A percentile compares a stretch with the other conserved stretches of the same genome.
phyloP scores from a whole-genome alignment of 2,329 filamentous ascomycete genomes.

The Hymenoscyphus scutula region DNA sequence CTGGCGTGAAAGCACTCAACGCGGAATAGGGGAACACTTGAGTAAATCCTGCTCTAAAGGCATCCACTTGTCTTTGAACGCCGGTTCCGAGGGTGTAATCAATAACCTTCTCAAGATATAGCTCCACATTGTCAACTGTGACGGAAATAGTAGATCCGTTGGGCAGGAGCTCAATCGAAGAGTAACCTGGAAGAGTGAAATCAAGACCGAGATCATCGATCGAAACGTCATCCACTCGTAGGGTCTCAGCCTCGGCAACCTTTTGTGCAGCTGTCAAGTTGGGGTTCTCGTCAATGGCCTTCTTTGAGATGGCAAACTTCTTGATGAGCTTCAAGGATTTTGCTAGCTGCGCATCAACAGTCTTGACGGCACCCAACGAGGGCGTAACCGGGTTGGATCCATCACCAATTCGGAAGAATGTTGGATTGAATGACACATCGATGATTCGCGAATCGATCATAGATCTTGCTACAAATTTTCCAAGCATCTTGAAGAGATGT shows the following conservation, averaged over 20 bases:
- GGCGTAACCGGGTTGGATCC: conserved; percentile 63
- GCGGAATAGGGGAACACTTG: conserved; percentile 96
- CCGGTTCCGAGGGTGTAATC: conserved; percentile 89
- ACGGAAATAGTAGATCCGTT: conserved; percentile 73
- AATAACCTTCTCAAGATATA: conserved; percentile 84
- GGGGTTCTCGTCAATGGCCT: conserved; percentile 71
- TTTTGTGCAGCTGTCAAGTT: conserved; percentile 68
- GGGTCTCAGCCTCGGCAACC: conserved; percentile 62
- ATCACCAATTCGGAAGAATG: conserved; percentile 93
- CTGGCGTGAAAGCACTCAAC: conserved; percentile 88
- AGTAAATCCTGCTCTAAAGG: conserved; percentile 87
- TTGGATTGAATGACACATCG: conserved; percentile 94
- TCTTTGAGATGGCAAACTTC: conserved; percentile 80
- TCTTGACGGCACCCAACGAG: conserved; percentile 84
- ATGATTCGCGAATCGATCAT: conserved; percentile 99
- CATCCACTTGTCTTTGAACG: conserved; percentile 83
- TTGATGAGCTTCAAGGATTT: conserved; percentile 84
- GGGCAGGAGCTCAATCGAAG: conserved; percentile 76
- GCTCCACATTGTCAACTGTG: conserved; percentile 86
- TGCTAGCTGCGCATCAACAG: conserved; percentile 82
- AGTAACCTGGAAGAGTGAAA: conserved; percentile 91
- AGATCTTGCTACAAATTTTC: conserved; percentile 94
- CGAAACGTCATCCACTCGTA: conserved; percentile 70
- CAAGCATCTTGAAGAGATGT: conserved; percentile 86
- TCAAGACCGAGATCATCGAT: conserved; percentile 90